phyloP scores from a whole-genome alignment of 108 stramenopile genomes.

The Cyclotella kingstonii region DNA sequence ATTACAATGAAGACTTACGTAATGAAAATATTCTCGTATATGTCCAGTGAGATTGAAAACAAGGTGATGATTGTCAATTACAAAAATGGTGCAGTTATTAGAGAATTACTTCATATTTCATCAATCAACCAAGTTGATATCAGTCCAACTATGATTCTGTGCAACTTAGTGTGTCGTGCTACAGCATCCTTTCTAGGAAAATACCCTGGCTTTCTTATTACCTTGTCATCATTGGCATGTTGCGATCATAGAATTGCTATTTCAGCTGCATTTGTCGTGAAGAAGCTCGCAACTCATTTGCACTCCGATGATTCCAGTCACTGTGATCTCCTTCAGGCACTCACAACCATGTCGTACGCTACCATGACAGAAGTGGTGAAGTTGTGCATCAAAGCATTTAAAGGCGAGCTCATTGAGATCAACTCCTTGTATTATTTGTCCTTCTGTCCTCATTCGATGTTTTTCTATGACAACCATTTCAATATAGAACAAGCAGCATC shows the following conservation, averaged over 20 bases:
- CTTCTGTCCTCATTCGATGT: not conserved
- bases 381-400: slow-evolving; percentile 28
- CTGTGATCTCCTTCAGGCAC: slow-evolving; percentile 18
- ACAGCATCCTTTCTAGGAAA: slow-evolving; percentile 20
- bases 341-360: slow-evolving; percentile 27
- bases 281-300: slow-evolving; percentile 27
- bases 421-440: not conserved
- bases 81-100: slow-evolving; percentile 21
- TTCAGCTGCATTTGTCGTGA: slow-evolving; percentile 18
- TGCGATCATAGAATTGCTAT: slow-evolving; percentile 18
- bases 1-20: slow-evolving; percentile 15
- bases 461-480: not conserved
- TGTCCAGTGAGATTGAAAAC: slow-evolving; percentile 19
- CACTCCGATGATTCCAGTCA: slow-evolving; percentile 22
- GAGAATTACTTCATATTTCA: slow-evolving; percentile 7
- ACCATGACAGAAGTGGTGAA: slow-evolving; percentile 28
- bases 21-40: slow-evolving; percentile 13
- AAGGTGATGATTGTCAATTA: slow-evolving; percentile 25
- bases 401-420: not conserved
- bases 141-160: slow-evolving; percentile 15
- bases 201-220: slow-evolving; percentile 17
- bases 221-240: slow-evolving; percentile 33
- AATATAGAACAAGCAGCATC: slow-evolving; percentile 21
- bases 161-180: slow-evolving; percentile 21
- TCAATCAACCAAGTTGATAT: slow-evolving; percentile 11